Evolutionary conservation across 2,329 filamentous ascomycete species (phyloP).

Genomic region (Elsinoe necatrix): DNA sequence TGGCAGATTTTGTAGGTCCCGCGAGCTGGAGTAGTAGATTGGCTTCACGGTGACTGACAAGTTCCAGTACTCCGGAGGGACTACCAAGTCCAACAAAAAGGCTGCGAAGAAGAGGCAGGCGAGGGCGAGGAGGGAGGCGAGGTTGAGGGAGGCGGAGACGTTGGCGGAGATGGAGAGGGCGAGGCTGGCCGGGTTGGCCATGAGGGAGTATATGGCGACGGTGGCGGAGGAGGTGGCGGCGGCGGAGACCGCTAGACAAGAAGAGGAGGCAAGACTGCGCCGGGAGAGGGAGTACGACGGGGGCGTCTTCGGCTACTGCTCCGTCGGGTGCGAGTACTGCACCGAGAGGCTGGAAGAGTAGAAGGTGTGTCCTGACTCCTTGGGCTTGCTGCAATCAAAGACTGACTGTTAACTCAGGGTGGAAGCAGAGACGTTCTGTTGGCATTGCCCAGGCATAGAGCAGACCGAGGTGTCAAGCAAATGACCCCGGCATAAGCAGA

Average conservation of each 20-base stretch:
- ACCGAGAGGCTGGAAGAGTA: neutral
- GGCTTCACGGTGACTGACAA: neutral
- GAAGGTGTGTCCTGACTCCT: neutral
- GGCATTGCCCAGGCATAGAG: neutral
- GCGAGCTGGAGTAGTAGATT: neutral
- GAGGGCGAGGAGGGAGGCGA: neutral
- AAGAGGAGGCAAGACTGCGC: neutral
- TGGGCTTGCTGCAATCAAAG: neutral
- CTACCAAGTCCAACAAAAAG: neutral
- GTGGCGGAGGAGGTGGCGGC: neutral
- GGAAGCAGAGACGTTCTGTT: neutral
- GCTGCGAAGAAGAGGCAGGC: neutral
- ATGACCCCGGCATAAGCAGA: neutral
- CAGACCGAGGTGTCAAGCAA: neutral
- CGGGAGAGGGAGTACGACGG: neutral
- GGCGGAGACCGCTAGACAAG: neutral
- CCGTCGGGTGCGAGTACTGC: neutral
- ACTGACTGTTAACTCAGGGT: neutral
- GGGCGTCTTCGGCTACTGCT: neutral
- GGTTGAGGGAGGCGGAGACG: neutral
- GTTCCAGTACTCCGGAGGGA: neutral
- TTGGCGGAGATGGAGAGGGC: neutral
- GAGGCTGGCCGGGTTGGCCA: neutral
- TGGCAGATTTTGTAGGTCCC: neutral
- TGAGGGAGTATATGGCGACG: neutral